Evolutionary conservation across 1,284 basidiomycete genomes (phyloP), one percentile per base, ranked within the genome.

Genomic region (Acaromyces ingoldii): DNA sequence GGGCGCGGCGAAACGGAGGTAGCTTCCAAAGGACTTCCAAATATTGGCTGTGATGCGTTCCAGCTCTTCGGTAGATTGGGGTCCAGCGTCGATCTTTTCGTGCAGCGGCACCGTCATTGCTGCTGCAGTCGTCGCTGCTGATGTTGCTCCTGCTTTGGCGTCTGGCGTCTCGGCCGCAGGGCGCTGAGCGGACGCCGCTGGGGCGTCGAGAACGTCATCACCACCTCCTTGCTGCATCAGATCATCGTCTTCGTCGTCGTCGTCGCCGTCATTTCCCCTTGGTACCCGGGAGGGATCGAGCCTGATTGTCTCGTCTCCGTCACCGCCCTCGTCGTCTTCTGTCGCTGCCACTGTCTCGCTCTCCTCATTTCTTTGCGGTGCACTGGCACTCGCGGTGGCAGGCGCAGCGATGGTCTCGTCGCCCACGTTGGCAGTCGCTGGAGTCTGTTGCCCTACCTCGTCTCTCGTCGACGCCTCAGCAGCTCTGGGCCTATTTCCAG

Each of bases 1-100:
- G 1, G 65, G 60, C 3, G 56, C 49, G 1, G 63, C 63, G 39
- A 61, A 60, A 26, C 72, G 62, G 6, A 74, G 58, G 1, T 47
- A 50, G 25, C 73, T 70, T 31, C 67, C 67, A 56, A 74, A 68
- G 9, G 54, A 49, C 3, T 58, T 42, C 69, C 67, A 72, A 7
- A 72, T 62, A 28, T 64, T 62, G 6, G 50, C 43, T 2, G 65
- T 60, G 24, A 65, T 59, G 7, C 62, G 54, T 36, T 73, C 70
- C 34, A 74, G 55, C 53, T 68, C 69, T 7, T 58, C 53, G 6
- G 60, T 65, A 22, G 65, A 39, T 3, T 58, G 49, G 9, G 57
- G 62, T n/a, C 45, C 42, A 2, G 34, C 17, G 21, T 10, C 21
- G 31, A 45, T 25, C 22, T 25, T 29, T 30, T 25, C 25, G 42